Base-by-base conservation (phyloP, 2,329 filamentous ascomycete species). In the Aspergillus carbonarius region DNA sequence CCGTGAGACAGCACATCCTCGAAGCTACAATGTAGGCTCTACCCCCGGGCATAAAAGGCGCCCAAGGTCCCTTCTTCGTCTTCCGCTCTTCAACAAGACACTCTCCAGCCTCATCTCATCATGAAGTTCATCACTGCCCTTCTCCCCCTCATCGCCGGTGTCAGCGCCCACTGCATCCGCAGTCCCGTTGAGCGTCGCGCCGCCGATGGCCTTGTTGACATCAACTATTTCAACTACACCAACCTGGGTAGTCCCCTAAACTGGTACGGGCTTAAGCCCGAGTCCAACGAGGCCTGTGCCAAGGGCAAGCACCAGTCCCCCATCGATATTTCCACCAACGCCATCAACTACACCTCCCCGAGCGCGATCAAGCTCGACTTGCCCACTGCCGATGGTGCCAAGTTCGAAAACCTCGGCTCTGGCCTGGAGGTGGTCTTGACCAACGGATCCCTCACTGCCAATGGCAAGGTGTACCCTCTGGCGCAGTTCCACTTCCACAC, bases 261-360 rank as follows among this genome's bases (percentile, higher is more conserved):
- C 70, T 86, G 83, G 83, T 76, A 79, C 37, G 72, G 72, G 4
- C 72, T 85, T 25, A 70, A 76, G 49, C 54, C 67, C 15, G 72
- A 73, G 15, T 83, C 84, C 69, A 67, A 68, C 9, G 68, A 74
- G 3, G 52, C 52, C 10, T 86, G 84, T 68, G 78, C 77, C 39
- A 72, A 68, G 2, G 83, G 84, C 35, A 75, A 64, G 13, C 71
- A 76, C 54, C 84, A 86, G 69, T 85, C 83, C 0, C 84, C 84
- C 54, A 85, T 87, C 69, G 80, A 85, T 68, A 71, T 86, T 61
- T 73, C 68, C 37, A 63, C 57, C 34, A 34, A 63, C 3, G 54
- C 60, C 17, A 65, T 68, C 47, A 48, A 60, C 27, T 63, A 66
- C 18, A 61, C 61, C 17, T n/a, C 57, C 2, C 40, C 58, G 27